Base-by-base conservation (phyloP, 2,329 filamentous ascomycete species). In the Emergomyces africanus region DNA sequence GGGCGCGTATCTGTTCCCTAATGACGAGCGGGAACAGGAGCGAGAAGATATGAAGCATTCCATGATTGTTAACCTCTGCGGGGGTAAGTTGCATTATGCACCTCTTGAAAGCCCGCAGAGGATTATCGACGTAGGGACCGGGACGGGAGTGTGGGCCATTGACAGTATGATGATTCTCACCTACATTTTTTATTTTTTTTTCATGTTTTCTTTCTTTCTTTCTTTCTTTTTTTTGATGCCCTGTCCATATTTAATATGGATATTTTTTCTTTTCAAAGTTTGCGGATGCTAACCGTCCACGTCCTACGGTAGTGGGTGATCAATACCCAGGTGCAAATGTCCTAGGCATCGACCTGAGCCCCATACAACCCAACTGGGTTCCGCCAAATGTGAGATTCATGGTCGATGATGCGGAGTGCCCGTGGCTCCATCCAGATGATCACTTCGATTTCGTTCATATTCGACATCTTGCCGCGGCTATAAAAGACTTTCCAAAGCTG, bases 81-180 rank as follows among this genome's bases (percentile, higher is more conserved):
- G 39, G 14, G 57, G 57, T 2, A 51, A 44, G n/a, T 42, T 58
- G 37, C 49, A 51, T 53, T 58, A 53, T 20, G 74, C 76, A 15
- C 78, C 78, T 3, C 64, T 78, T 12, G 64, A 71, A 1, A 66
- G 71, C 3, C 72, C 73, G 2, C 70, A 69, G 44, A 69, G 71
- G 44, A 74, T 75, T 25, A 70, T 81, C 5, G 79, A 81, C 64
- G 66, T 80, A 18, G 78, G 78, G 6, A 80, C 77, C 0, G 78
- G 78, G 12, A 79, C 77, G 3, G 78, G 78, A 8, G 74, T 82
- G 48, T 85, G 82, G 82, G 81, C 81, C 1, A 77, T 82, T 23
- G 75, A 79, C 48, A 64, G 42, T 57, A 48, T n/a, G 41, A 20
- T 23, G 8, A 30, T 35, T 9, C 18, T 35, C 28, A 35, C 28